These are phyloP conservation scores for Hypoxylon sp. DNA, from an alignment of 2,329 filamentous ascomycete species.

Conservation along the genomic window DNA sequence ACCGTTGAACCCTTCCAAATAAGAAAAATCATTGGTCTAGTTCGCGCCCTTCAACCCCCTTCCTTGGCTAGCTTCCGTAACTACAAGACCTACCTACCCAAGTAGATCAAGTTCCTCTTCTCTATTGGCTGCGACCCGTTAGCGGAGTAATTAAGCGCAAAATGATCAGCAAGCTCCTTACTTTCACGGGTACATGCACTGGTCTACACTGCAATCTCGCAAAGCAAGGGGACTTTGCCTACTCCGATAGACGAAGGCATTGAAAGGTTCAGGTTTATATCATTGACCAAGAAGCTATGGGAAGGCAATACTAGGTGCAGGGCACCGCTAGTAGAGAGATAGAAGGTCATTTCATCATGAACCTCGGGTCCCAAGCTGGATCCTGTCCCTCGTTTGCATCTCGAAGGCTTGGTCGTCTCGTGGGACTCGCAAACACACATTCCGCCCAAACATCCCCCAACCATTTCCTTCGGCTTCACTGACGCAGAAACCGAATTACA, in stretches of 20 bases:
- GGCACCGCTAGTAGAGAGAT: constrained; percentile 13
- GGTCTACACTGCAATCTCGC: constrained; percentile 9
- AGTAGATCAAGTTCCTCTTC: constrained; percentile 23
- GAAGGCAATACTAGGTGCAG: constrained; percentile 27
- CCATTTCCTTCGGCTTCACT: constrained; percentile 30
- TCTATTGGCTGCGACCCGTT: constrained; percentile 15
- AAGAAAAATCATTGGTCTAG: constrained; percentile 19
- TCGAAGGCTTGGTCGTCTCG: constrained; percentile 13
- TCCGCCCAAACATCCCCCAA: constrained; percentile 38
- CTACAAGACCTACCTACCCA: constrained; percentile 26
- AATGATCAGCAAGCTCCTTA: constrained; percentile 8
- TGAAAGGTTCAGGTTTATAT: too few relatives aligned
- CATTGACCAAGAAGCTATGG: too few relatives aligned
- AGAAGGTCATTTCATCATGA: constrained; percentile 10
- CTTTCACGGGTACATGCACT: constrained; percentile 23
- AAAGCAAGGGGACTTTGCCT: constrained; percentile 12
- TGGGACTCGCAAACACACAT: constrained; percentile 39
- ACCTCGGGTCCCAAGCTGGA: constrained; percentile 20
- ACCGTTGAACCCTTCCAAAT: constrained; percentile 15
- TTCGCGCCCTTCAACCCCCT: constrained; percentile 13
- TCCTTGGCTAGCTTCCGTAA: constrained; percentile 10
- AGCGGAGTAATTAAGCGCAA: constrained; percentile 17
- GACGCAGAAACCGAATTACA: constrained; percentile 36
- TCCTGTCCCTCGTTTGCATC: constrained; percentile 11
- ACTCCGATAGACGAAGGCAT: constrained; percentile 1